Base-by-base conservation (phyloP, 1,139 yeast genomes). In the Yamadazyma blattariae region DNA sequence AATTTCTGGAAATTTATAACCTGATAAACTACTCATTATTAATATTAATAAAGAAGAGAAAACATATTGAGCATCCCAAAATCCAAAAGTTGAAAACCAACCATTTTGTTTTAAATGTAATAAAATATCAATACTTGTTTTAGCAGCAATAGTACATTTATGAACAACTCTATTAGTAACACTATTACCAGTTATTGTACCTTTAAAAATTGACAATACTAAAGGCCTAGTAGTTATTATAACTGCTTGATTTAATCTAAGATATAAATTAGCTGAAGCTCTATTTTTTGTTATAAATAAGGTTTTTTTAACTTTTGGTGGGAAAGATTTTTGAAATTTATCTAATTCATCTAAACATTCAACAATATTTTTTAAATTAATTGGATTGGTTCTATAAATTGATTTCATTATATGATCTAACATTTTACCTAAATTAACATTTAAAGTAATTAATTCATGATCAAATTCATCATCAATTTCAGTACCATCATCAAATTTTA, bases 31-130 rank as follows among this genome's bases (percentile, higher is more conserved):
- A 7, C 67, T 77, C 95, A 90, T 84, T 6, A 83, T 78, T 67
- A 89, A 80, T 21, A 89, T 74, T 47, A 92, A 71, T 42, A 90
- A 58, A 33, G 81, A 77, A 4, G 97, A 59, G 44, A 70, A 73
- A 33, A 72, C 52, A 48, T 71, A 73, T 45, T 73, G 75, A 15
- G 71, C 64, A 50, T 74, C 79, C 77, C 78, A 73, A 48, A 67
- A 73, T 12, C 77, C 79, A 40, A 68, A 60, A 13, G 64, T 55
- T 20, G 71, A 71, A 25, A 72, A 51, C 47, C 63, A 49, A 4
- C 64, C 58, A 38, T 56, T 51, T 20, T 53, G 52, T 30, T 59
- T 63, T 34, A 74, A 52, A 33, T 60, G 58, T 17, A 55, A 44
- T 1, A 73, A 43, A n/a, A 71, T 56, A 37, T 65, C 67, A 20